Evolutionary conservation across 75 land plant genomes (phyloP).

Genomic region (Cunninghamia lanceolata): DNA sequence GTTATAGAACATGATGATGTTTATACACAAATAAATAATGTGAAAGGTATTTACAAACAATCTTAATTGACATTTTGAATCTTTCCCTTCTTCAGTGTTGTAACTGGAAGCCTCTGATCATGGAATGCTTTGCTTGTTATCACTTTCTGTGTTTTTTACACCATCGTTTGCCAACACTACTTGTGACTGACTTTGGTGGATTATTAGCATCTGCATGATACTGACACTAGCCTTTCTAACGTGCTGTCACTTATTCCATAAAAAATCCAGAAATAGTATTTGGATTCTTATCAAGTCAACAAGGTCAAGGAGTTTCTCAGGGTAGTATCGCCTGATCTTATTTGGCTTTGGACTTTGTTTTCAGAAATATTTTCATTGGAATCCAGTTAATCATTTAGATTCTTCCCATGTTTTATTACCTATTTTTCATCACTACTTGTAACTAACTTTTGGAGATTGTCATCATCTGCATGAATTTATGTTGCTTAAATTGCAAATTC

Average conservation of each 20-base stretch:
- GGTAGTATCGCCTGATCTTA: not conserved
- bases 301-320: not conserved
- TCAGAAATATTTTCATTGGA: not conserved
- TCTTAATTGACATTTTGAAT: too few species aligned
- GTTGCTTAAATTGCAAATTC: not conserved
- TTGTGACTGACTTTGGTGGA: not conserved
- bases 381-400: not conserved
- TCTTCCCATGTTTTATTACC: conserved; percentile 1
- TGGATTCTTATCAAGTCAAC: not conserved
- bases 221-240: not conserved
- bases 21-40: too few species aligned
- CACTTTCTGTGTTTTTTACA: not conserved
- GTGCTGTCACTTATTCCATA: not conserved
- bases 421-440: not conserved
- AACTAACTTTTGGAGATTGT: not conserved
- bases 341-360: not conserved
- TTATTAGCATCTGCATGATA: not conserved
- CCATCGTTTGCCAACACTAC: not conserved
- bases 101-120: not conserved
- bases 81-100: not conserved
- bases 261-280: not conserved
- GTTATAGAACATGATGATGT: too few species aligned
- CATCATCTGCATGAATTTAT: not conserved
- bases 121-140: too few species aligned
- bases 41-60: not conserved